Percentiles rank a stretch among this genome's conserved stretches.
Conservation (phyloP, 306 rosid species). For the Macrotyloma uniflorum region DNA sequence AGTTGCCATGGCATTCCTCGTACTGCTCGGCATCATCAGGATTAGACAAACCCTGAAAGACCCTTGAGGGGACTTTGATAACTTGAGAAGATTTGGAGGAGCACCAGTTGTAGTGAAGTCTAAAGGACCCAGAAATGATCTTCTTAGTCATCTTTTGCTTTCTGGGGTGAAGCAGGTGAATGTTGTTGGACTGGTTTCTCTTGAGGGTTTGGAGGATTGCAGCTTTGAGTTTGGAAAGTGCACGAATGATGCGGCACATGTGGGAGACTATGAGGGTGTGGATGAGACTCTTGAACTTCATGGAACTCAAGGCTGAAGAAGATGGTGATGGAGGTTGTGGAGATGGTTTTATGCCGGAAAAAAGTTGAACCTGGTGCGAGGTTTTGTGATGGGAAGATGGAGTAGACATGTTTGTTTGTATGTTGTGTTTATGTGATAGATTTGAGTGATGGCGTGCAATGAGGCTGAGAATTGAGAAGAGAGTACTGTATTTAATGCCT, state of each 20-base stretch:
- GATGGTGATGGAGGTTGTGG: background rate
- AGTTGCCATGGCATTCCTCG: constrained; percentile 27
- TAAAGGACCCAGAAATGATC: constrained; percentile 73
- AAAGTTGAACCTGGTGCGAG: constrained; percentile 54
- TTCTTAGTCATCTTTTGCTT: constrained; percentile 38
- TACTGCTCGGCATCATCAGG: background rate
- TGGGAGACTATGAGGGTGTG: constrained; percentile 69
- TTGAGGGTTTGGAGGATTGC: constrained; percentile 37
- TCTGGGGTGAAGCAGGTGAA: background rate
- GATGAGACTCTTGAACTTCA: constrained; percentile 63
- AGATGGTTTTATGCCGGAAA: constrained; percentile 43
- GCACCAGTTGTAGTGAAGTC: constrained; percentile 90
- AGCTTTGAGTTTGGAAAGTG: constrained; percentile 61
- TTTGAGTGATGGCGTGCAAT: background rate
- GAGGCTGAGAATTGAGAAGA: background rate
- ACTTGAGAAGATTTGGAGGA: constrained; percentile 67
- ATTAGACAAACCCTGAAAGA: constrained; percentile 45
- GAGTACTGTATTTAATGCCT: background rate
- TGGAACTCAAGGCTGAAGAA: constrained; percentile 51
- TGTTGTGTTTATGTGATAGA: background rate
- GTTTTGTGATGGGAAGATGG: constrained; percentile 37
- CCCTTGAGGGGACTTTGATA: constrained; percentile 58
- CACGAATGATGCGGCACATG: constrained; percentile 55
- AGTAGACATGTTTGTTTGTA: constrained; percentile 49
- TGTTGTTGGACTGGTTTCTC: constrained; percentile 41